These are phyloP conservation scores for Buddleja alternifolia DNA, from an alignment of 257 asterid genomes.

Conservation along the genomic window DNA sequence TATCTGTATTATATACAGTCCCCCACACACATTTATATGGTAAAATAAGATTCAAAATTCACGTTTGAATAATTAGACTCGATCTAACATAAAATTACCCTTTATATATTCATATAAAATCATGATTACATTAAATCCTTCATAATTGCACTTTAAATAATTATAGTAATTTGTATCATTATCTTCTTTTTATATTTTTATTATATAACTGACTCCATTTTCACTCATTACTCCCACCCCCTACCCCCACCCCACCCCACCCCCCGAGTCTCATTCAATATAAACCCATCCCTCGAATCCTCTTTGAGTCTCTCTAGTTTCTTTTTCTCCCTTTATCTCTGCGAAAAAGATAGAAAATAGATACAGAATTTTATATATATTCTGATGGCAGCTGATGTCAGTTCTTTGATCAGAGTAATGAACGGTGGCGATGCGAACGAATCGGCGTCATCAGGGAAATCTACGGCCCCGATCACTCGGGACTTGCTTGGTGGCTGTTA, in stretches of 20 bases:
- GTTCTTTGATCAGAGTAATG: conserved; percentile 52
- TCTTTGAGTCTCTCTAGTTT: neutral
- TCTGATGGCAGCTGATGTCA: conserved; percentile 75
- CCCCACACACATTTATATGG: too few species aligned
- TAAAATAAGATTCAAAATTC: too few species aligned
- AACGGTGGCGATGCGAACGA: conserved; percentile 55
- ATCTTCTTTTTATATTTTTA: conserved; percentile 10
- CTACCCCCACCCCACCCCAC: neutral
- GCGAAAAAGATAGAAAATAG: too few species aligned
- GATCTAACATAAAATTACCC: too few species aligned
- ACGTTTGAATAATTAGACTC: too few species aligned
- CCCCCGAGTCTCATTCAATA: neutral
- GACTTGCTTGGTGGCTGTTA: conserved; percentile 78
- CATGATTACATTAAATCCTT: conserved; percentile 34
- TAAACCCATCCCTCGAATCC: neutral
- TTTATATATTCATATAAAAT: conserved; percentile 26
- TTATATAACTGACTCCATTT: neutral
- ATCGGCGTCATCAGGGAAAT: conserved; percentile 41
- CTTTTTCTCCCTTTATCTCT: neutral
- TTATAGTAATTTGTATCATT: conserved; percentile 28
- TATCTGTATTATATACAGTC: too few species aligned
- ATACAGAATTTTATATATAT: conserved; percentile 1
- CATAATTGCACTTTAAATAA: conserved; percentile 31
- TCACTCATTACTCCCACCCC: neutral
- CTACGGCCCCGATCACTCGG: conserved; percentile 67